These are phyloP conservation scores for Phytophthora brassicae DNA, from an alignment of 352 stramenopile genomes.

Conservation along the genomic window DNA sequence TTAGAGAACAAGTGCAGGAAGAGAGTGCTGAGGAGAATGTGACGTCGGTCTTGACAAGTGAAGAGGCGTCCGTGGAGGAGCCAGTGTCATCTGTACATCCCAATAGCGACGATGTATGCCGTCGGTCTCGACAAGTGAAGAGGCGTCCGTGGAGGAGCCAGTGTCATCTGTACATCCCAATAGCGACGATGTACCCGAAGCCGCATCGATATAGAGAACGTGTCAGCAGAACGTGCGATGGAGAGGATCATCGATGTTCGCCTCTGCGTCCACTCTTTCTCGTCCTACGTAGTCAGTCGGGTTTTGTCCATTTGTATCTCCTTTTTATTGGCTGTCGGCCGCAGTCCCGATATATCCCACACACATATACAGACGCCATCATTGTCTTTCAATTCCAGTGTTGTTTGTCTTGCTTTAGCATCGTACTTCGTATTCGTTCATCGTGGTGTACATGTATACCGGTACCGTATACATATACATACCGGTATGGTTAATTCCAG, in stretches of 20 bases:
- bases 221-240: slow-evolving; percentile 10
- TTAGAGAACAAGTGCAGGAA: slow-evolving; percentile 18
- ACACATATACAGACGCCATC: slow-evolving; percentile 28
- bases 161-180: slow-evolving; percentile 19
- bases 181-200: slow-evolving; percentile 21
- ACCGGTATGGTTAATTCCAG: slow-evolving; percentile 14
- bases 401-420: slow-evolving; percentile 9
- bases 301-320: slow-evolving; percentile 41
- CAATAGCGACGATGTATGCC: slow-evolving; percentile 13
- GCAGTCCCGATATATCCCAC: slow-evolving; percentile 22
- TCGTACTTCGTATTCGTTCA: no score
- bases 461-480: slow-evolving; percentile 23
- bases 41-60: slow-evolving; percentile 8
- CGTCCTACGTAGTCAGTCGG: slow-evolving; percentile 19
- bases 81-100: slow-evolving; percentile 17
- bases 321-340: slow-evolving; percentile 37
- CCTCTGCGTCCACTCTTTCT: slow-evolving; percentile 14
- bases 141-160: slow-evolving; percentile 10
- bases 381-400: slow-evolving; percentile 15
- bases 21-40: slow-evolving; percentile 10
- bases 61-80: slow-evolving; percentile 15
- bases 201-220: slow-evolving; percentile 29
- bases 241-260: not conserved
- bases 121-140: slow-evolving; percentile 11
- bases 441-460: no score